Evolutionary conservation across 2,329 filamentous ascomycete genomes (phyloP).

Genomic region (Ophiocordyceps robertsii): DNA sequence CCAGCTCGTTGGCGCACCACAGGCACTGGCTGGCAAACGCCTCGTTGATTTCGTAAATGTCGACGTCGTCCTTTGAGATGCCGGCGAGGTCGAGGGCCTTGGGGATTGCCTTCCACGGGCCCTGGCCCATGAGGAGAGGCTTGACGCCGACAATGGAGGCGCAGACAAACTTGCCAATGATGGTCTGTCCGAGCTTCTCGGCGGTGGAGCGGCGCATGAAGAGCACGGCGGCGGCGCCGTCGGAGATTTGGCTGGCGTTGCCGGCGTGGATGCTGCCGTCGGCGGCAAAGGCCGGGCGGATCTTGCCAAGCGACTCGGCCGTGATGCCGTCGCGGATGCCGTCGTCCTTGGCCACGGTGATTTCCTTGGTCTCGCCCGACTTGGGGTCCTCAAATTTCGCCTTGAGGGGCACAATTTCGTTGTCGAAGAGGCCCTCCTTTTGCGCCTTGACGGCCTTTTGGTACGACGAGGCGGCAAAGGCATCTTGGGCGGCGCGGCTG

Average conservation of each 20-base stretch:
- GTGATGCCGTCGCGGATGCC: conserved; percentile 80
- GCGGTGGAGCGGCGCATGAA: conserved; percentile 92
- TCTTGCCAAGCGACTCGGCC: conserved; percentile 77
- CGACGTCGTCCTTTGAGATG: conserved; percentile 77
- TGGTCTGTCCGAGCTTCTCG: conserved; percentile 72
- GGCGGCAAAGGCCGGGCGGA: conserved; percentile 79
- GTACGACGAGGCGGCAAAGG: conserved; percentile 89
- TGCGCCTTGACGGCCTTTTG: conserved; percentile 81
- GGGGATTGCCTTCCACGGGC: conserved; percentile 92
- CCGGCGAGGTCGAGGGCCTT: conserved; percentile 81
- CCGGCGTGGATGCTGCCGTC: conserved; percentile 91
- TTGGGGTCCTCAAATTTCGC: conserved; percentile 87
- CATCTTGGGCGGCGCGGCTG: conserved; percentile 62
- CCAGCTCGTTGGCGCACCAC: conserved; percentile 84
- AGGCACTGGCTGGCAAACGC: conserved; percentile 92
- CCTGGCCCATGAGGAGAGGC: conserved; percentile 90
- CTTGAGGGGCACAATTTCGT: conserved; percentile 78
- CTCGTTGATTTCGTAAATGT: conserved; percentile 99
- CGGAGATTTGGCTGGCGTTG: conserved; percentile 89
- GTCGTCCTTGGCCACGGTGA: conserved; percentile 76
- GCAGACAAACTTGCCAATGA: conserved; percentile 85
- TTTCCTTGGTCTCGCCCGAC: conserved; percentile 69
- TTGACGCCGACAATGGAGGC: conserved; percentile 79
- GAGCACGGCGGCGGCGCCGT: conserved; percentile 88
- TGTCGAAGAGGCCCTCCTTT: conserved; percentile 75